Percentiles rank a stretch among this genome's conserved stretches.
Evolutionary conservation across 352 stramenopile genomes (phyloP).

Genomic region (Phytopythium kandeliae): DNA sequence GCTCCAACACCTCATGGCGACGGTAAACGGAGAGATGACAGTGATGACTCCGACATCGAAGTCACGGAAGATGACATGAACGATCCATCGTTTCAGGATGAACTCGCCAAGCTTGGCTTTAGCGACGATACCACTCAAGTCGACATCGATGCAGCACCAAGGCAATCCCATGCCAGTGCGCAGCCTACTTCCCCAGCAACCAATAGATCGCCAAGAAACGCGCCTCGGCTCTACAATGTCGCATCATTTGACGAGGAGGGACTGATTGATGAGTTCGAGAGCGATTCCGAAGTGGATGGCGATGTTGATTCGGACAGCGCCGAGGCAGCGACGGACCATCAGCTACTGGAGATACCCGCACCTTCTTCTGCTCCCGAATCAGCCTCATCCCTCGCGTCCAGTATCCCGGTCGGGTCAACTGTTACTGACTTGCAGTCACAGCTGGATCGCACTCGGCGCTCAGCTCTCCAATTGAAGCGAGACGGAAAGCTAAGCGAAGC

Average conservation of each 20-base stretch:
- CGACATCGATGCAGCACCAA: not conserved
- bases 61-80: conserved; percentile 58
- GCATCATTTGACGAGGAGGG: conserved; percentile 47
- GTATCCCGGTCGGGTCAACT: not conserved
- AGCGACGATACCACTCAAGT: not conserved
- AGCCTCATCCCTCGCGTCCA: not conserved
- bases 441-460: conserved; percentile 33
- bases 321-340: not conserved
- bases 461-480: conserved; percentile 47
- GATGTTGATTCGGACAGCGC: not conserved
- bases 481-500: conserved; percentile 50
- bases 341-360: not conserved
- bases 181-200: not conserved
- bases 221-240: conserved; percentile 3
- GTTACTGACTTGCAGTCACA: conserved; percentile 13
- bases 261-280: conserved; percentile 51
- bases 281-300: conserved; percentile 1
- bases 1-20: conserved; percentile 4
- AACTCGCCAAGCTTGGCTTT: conserved; percentile 38
- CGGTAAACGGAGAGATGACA: conserved; percentile 5
- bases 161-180: not conserved
- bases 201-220: not conserved
- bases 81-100: conserved; percentile 38
- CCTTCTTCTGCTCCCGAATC: not conserved
- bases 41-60: conserved; percentile 30